phyloP scores from a whole-genome alignment of 2,329 filamentous ascomycete genomes.

The Hypocreales sp. region DNA sequence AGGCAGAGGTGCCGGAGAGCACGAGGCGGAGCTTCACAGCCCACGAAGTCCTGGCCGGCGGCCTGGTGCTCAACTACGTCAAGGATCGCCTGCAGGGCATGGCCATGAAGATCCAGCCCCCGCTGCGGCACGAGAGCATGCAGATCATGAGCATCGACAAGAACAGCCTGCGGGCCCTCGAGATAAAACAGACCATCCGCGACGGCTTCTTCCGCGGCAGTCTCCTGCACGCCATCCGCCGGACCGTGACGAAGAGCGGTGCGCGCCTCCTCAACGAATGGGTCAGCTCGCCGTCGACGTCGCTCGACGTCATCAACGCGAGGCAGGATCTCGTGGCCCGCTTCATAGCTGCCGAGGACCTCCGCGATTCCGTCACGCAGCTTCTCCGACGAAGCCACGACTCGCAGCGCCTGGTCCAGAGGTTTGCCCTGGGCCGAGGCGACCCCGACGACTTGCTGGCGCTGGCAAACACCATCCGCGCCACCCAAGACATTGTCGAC shows the following conservation, averaged over 20 bases:
- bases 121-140: conserved; percentile 55
- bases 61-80: conserved; percentile 72
- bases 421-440: conserved; percentile 84
- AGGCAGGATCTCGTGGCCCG: conserved; percentile 69
- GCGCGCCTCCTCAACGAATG: conserved; percentile 71
- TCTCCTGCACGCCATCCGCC: conserved; percentile 73
- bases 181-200: conserved; percentile 73
- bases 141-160: conserved; percentile 85
- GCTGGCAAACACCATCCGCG: conserved; percentile 64
- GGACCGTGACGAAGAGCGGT: conserved; percentile 84
- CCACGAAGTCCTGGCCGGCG: conserved; percentile 62
- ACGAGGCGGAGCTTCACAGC: conserved; percentile 41
- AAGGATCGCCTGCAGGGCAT: conserved; percentile 61
- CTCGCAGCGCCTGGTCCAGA: conserved; percentile 79
- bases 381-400: conserved; percentile 67
- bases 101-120: conserved; percentile 70
- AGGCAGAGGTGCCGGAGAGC: conserved; percentile 47
- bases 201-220: conserved; percentile 71
- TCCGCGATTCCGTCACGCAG: conserved; percentile 54
- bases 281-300: conserved; percentile 86
- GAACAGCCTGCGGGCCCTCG: conserved; percentile 76
- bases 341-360: conserved; percentile 48
- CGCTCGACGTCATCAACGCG: conserved; percentile 58
- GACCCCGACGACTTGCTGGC: conserved; percentile 80
- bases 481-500: conserved; percentile 49